phyloP scores from a whole-genome alignment of 495 filamentous ascomycete genomes.

The Penicillium simplicissimum region DNA sequence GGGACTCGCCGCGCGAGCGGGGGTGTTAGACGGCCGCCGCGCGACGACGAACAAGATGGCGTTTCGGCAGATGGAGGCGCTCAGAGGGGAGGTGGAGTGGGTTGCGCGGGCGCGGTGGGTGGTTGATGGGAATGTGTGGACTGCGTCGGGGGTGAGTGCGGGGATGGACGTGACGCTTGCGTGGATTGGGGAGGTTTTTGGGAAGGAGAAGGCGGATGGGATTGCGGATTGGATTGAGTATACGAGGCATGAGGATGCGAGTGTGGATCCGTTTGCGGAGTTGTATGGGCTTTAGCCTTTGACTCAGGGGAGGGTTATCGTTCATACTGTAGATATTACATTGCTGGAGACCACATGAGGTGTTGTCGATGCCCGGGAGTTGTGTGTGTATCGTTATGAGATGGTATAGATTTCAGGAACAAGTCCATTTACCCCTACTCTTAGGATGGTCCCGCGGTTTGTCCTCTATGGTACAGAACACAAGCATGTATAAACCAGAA shows the following conservation, averaged over 20 bases:
- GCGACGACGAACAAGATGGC: conserved; percentile 55
- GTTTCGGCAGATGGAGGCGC: conserved; percentile 29
- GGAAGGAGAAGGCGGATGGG: conserved; percentile 14
- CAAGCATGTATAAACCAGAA: neutral
- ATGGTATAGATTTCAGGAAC: neutral
- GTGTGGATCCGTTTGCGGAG: conserved; percentile 27
- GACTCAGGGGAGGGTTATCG: too few relatives aligned
- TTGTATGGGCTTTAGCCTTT: conserved; percentile 19
- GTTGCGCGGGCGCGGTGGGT: conserved; percentile 64
- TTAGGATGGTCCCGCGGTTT: neutral
- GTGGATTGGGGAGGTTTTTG: conserved; percentile 28
- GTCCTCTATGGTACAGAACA: conserved; percentile 3
- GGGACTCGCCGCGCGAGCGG: conserved; percentile 51
- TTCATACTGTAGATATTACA: neutral
- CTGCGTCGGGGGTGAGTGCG: conserved; percentile 59
- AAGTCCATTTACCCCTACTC: neutral
- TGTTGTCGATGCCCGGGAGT: neutral
- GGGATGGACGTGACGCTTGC: conserved; percentile 61
- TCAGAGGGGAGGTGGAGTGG: conserved; percentile 56
- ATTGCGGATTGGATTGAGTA: conserved; percentile 24
- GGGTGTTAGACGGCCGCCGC: conserved; percentile 56
- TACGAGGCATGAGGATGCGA: conserved; percentile 18
- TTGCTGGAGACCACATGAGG: neutral
- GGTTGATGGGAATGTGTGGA: conserved; percentile 67
- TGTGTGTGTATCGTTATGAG: neutral